Conservation (phyloP, 371 early-diverging fungal species). For the Syncephalastrum racemosum region DNA sequence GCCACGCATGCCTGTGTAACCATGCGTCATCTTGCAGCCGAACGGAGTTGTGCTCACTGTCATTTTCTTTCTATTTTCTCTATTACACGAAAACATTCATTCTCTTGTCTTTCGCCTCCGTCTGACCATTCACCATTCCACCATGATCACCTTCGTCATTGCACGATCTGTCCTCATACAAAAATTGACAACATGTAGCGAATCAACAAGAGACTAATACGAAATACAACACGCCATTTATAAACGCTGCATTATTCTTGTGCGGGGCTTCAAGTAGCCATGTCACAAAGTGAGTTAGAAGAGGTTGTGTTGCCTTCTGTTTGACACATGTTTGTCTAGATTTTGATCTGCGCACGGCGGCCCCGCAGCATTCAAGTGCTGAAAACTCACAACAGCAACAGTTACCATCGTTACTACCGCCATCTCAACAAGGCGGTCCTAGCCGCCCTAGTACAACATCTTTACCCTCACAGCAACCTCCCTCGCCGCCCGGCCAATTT, state of each 20-base stretch:
- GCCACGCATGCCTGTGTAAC: slow-evolving; percentile 17
- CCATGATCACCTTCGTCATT: not conserved
- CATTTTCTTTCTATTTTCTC: slow-evolving; percentile 9
- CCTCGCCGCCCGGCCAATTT: slow-evolving; percentile 1
- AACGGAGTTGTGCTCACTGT: slow-evolving; percentile 7
- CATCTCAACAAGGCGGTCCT: slow-evolving; percentile 2
- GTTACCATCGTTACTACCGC: slow-evolving; percentile 5
- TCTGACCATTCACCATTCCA: not conserved
- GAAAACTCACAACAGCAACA: slow-evolving; percentile 9
- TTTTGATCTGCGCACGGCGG: slow-evolving; percentile 15
- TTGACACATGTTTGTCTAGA: slow-evolving; percentile 5
- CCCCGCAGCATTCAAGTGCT: slow-evolving; percentile 12
- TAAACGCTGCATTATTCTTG: slow-evolving; percentile 6
- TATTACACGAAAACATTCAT: not conserved
- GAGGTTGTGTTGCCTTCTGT: slow-evolving; percentile 4
- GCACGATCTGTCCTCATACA: too few relatives aligned
- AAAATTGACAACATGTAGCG: too few relatives aligned
- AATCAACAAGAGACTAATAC: not conserved
- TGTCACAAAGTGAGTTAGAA: slow-evolving; percentile 21
- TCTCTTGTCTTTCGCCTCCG: not conserved
- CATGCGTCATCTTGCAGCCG: slow-evolving; percentile 14
- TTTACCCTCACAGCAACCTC: slow-evolving; percentile 12
- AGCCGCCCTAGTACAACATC: slow-evolving; percentile 8
- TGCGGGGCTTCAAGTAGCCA: slow-evolving; percentile 32
- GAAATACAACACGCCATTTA: not conserved